Base-by-base conservation (phyloP, 768 basidiomycete species). In the Lanmaoa pseudosensibilis region DNA sequence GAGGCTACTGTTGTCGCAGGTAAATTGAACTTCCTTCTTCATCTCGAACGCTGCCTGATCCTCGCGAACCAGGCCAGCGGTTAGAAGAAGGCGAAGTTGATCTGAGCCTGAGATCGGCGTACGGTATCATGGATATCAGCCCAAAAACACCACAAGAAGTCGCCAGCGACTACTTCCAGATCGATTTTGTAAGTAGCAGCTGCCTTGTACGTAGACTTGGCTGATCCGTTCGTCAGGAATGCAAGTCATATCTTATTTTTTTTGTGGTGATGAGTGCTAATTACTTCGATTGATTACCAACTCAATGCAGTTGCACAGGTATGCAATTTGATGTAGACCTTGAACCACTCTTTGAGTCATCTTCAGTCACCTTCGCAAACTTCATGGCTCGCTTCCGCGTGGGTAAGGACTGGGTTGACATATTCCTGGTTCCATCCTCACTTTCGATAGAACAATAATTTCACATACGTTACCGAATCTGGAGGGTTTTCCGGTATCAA, bases 401-500 rank as follows among this genome's bases (percentile, higher is more conserved):
- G 83, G 85, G 86, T 85, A 69, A 48, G 73, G 41, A 3, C 23
- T 19, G 3, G 15, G 32, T 50, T 33, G 13, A 37, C 11, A 33
- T 18, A 10, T 43, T 38, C 18, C 15, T 16, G 12, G 2, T 57
- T 49, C 19, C 3, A 2, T 40, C 5, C 51, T 64, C 46, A 65
- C 11, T 11, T 45, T 44, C 0, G 7, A 32, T 43, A 85, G 84
- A 81, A 79, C 48, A 83, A 86, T 62, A 88, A 88, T 64, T 83
- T 80, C 60, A 87, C 87, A 16, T 72, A 33, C 78, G 72, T 79
- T 39, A 64, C 73, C 1, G 76, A 77, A 63, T 71, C 73, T 59
- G 84, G 84, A 40, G 86, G 85, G 2, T 88, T 84, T 64, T 83
- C 85, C 1, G 74, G 76, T 27, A 74, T 73, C 23, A 84, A 86